Evolutionary conservation across 2,329 filamentous ascomycete species (phyloP), one percentile per base, ranked within the genome.

Genomic region (Graphilbum fragrans): DNA sequence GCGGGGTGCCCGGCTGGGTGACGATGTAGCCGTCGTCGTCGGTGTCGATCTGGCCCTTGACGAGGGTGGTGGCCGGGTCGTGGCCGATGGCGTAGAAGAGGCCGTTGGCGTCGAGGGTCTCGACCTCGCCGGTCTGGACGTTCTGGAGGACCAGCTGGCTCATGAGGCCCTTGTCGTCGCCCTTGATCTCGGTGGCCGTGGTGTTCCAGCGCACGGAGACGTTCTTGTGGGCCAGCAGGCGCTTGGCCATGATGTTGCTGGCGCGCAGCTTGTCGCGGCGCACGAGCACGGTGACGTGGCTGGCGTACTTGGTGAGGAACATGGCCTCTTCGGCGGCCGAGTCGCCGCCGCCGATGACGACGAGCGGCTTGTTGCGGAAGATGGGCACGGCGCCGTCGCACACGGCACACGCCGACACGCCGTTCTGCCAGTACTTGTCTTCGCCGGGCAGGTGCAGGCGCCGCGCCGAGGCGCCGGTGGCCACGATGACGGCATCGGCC

Each of bases 21-120:
- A 87, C 61, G 45, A 98, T 77, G 64, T 98, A 98, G 19, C 86
- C 87, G 49, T 98, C 90, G 48, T 76, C 74, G 56, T 98, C 93
- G 55, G 82, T 84, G 47, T 92, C 74, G 46, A 98, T 56, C 67
- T 96, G 51, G 40, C 77, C 86, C 74, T 92, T 93, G 64, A 98
- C 82, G 33, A 98, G 71, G n/a, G 64, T 56, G 1, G 86, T 96
- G 38, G 92, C 93, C 12, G 92, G 92, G 59, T 95, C 90, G 65
- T 98, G 92, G 20, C 92, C 92, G 41, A 98, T 82, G 55, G 93
- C 92, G 63, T 98, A 98, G 66, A 98, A 98, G 20, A 98, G 72
- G 22, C 92, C 92, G 62, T 83, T 94, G 39, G 90, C 90, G 52
- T 86, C 79, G 38, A 95, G 67, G n/a, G 81, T 81, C 70, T 94